Conservation (phyloP, 2,329 filamentous ascomycete genomes). For the Didymella keratinophila region DNA sequence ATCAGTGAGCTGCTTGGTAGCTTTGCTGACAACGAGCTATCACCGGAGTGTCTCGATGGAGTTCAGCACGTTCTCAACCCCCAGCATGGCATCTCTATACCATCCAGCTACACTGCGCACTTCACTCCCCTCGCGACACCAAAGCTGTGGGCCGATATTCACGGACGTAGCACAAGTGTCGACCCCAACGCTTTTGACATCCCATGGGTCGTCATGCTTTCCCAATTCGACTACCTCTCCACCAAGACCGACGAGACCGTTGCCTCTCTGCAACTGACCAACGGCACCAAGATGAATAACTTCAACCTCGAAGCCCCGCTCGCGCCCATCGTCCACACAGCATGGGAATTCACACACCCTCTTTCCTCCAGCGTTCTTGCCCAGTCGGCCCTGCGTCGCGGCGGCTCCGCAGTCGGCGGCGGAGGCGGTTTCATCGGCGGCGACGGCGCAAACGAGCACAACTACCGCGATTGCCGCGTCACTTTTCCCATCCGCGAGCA, state of each 20-base stretch:
- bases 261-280: constrained; percentile 61
- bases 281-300: constrained; percentile 42
- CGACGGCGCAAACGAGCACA: constrained; percentile 89
- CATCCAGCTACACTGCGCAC: constrained; percentile 90
- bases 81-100: constrained; percentile 88
- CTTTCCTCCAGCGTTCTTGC: constrained; percentile 67
- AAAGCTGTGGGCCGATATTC: constrained; percentile 82
- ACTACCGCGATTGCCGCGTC: constrained; percentile 78
- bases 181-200: constrained; percentile 83
- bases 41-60: constrained; percentile 94
- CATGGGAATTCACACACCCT: constrained; percentile 83
- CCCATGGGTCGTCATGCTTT: constrained; percentile 93
- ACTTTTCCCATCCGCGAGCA: constrained; percentile 80
- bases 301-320: constrained; percentile 44
- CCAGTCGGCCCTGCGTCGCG: constrained; percentile 63
- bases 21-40: constrained; percentile 96
- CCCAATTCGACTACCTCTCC: constrained; percentile 85
- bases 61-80: constrained; percentile 88
- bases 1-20: constrained; percentile 94
- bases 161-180: constrained; percentile 62
- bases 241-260: constrained; percentile 52
- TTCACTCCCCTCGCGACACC: constrained; percentile 91
- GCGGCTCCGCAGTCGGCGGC: constrained; percentile 71
- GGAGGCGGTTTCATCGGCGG: constrained; percentile 77
- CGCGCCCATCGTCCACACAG: constrained; percentile 68